A percentile compares a stretch with the other conserved stretches of the same genome.
These are phyloP conservation scores for Trypanosoma boissoni DNA, from an alignment of 208 protist species.

Conservation along the genomic window DNA sequence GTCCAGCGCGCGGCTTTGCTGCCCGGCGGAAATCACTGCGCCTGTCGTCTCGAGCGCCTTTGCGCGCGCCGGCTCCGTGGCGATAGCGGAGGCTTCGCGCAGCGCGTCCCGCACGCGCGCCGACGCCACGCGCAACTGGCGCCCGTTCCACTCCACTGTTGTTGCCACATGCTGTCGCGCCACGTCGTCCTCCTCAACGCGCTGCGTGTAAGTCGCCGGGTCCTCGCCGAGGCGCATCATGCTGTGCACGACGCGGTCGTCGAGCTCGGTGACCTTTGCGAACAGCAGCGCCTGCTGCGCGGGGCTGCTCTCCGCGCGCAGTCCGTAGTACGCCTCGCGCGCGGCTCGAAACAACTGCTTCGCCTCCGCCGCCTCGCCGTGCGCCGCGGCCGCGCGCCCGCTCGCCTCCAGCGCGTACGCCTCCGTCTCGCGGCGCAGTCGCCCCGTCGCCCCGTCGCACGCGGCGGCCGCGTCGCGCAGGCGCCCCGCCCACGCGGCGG, in stretches of 20 bases:
- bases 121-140: constrained; percentile 55
- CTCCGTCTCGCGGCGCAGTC: constrained; percentile 46
- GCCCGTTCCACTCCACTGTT: constrained; percentile 69
- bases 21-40: constrained; percentile 52
- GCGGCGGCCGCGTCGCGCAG: constrained; percentile 46
- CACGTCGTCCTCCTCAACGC: constrained; percentile 10
- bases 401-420: constrained; percentile 63
- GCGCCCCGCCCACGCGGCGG: constrained; percentile 73
- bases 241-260: constrained; percentile 81
- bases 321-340: constrained; percentile 46
- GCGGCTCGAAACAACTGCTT: constrained; percentile 50
- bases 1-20: constrained; percentile 71
- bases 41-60: constrained; percentile 43
- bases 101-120: constrained; percentile 83
- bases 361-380: constrained; percentile 55
- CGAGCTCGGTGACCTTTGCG: constrained; percentile 72
- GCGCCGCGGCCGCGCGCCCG: constrained; percentile 45
- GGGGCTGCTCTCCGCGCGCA: constrained; percentile 31
- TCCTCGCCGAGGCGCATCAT: constrained; percentile 80
- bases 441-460: constrained; percentile 40
- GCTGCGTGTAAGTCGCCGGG: constrained; percentile 40
- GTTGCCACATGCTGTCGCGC: constrained; percentile 16
- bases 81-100: constrained; percentile 56
- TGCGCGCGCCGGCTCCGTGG: constrained; percentile 44
- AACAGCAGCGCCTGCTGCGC: constrained; percentile 38